Conservation (phyloP, 768 basidiomycete species). For the Hygrophorus russula region DNA sequence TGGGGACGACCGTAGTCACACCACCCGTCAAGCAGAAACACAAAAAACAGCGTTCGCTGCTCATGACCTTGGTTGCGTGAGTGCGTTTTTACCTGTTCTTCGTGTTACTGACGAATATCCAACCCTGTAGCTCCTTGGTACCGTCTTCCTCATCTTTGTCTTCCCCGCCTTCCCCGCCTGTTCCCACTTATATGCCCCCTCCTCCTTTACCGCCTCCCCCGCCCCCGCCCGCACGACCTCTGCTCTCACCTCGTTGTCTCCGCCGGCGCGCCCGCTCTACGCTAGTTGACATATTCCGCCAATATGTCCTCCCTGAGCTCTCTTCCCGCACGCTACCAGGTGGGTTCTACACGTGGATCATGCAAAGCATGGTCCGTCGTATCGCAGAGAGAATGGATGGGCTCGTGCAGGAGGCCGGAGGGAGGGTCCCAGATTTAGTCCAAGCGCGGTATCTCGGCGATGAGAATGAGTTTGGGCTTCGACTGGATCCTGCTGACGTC, state of each 20-base stretch:
- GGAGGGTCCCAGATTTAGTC: slow-evolving; percentile 6
- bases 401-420: slow-evolving; percentile 25
- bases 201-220: slow-evolving; percentile 18
- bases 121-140: slow-evolving; percentile 14
- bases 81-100: slow-evolving; percentile 11
- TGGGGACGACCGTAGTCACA: slow-evolving; percentile 8
- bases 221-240: slow-evolving; percentile 15
- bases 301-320: slow-evolving; percentile 47
- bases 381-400: slow-evolving; percentile 31
- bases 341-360: slow-evolving; percentile 44
- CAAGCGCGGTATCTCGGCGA: slow-evolving; percentile 5
- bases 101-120: slow-evolving; percentile 10
- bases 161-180: slow-evolving; percentile 17
- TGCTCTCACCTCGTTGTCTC: slow-evolving; percentile 28
- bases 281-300: slow-evolving; percentile 57
- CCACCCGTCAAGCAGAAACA: slow-evolving; percentile 31
- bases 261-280: slow-evolving; percentile 55
- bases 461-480: slow-evolving; percentile 5
- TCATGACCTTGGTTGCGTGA: slow-evolving; percentile 60
- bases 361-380: slow-evolving; percentile 40
- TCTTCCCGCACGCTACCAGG: slow-evolving; percentile 23
- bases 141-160: slow-evolving; percentile 21
- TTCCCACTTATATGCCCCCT: slow-evolving; percentile 18
- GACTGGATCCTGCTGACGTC: slow-evolving; percentile 10
- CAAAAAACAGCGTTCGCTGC: slow-evolving; percentile 59